Conservation (phyloP, 1,284 basidiomycete species). For the Malassezia sympodialis region DNA sequence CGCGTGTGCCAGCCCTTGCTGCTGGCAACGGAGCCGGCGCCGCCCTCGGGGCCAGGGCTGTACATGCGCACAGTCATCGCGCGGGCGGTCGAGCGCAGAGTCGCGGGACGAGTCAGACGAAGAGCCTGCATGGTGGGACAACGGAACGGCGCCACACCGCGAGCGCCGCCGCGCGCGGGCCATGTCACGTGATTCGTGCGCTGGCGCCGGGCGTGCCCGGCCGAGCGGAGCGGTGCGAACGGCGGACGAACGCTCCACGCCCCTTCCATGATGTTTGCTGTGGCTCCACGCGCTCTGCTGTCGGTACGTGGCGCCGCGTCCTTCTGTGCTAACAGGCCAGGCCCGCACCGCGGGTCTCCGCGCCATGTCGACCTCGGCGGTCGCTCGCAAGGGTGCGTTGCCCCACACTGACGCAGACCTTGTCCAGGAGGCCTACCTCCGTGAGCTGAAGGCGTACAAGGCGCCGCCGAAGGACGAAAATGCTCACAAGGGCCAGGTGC, state of each 20-base stretch:
- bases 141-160: not conserved
- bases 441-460: constrained; percentile 83
- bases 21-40: constrained; percentile 30
- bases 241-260: not conserved
- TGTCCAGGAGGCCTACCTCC: constrained; percentile 81
- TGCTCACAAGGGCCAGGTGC: constrained; percentile 48
- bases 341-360: constrained; percentile 19
- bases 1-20: constrained; percentile 27
- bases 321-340: not conserved
- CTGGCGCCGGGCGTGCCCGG: constrained; percentile 17
- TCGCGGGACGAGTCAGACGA: not conserved
- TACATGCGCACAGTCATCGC: constrained; percentile 12
- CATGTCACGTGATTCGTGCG: constrained; percentile 4
- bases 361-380: constrained; percentile 38
- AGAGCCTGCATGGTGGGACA: constrained; percentile 7
- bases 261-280: constrained; percentile 13
- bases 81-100: constrained; percentile 2
- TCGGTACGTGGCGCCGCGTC: constrained; percentile 8
- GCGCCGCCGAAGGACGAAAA: constrained; percentile 48
- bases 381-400: constrained; percentile 36
- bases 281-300: constrained; percentile 16
- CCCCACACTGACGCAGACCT: constrained; percentile 57
- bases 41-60: constrained; percentile 24
- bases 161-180: not conserved
- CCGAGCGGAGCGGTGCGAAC: constrained; percentile 4